These are phyloP conservation scores for Ophidiomyces ophidiicola DNA, from an alignment of 2,329 filamentous ascomycete genomes.

Conservation along the genomic window DNA sequence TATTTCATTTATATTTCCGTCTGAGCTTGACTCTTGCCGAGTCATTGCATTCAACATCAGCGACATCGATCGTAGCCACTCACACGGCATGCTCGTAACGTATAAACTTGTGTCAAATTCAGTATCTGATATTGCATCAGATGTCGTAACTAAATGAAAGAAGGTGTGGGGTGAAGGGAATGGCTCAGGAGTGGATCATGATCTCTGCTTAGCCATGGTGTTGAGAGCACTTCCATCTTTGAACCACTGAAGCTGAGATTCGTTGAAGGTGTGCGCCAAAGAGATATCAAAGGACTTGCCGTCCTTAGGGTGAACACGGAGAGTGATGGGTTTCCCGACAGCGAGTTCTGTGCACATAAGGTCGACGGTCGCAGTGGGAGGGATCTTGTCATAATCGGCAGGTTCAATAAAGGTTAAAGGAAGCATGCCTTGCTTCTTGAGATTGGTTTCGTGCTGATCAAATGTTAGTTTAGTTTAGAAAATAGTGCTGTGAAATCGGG, in stretches of 20 bases:
- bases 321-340: slow-evolving; percentile 84
- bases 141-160: neutral
- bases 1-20: too few species aligned
- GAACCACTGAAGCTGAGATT: slow-evolving; percentile 97
- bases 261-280: slow-evolving; percentile 95
- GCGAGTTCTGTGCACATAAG: slow-evolving; percentile 77
- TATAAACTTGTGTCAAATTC: too few species aligned
- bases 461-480: slow-evolving; percentile 15
- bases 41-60: neutral
- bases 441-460: slow-evolving; percentile 81
- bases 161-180: neutral
- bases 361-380: slow-evolving; percentile 84
- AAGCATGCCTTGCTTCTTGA: slow-evolving; percentile 99
- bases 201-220: slow-evolving; percentile 75
- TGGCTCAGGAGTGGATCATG: neutral
- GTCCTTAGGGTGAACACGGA: slow-evolving; percentile 83
- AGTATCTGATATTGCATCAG: neutral
- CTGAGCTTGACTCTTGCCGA: neutral
- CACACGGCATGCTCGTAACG: too few species aligned
- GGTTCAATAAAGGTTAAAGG: slow-evolving; percentile 90
- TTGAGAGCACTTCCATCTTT: slow-evolving; percentile 94
- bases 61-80: neutral
- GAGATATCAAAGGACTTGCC: slow-evolving; percentile 68
- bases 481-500: neutral
- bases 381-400: slow-evolving; percentile 95